phyloP scores from a whole-genome alignment of 179 eudicot genomes.

The Beta corolliflora region DNA sequence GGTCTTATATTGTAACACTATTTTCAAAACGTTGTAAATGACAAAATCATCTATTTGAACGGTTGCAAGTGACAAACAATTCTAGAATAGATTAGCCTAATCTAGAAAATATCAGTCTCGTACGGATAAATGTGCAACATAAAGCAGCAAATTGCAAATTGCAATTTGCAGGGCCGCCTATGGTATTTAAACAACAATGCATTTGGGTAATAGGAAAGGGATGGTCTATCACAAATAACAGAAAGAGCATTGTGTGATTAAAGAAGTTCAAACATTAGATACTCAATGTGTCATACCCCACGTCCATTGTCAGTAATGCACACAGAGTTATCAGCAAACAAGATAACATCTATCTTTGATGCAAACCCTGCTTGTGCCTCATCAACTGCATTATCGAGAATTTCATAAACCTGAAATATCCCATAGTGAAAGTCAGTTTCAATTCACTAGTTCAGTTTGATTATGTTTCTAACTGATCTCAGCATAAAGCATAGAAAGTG shows the following conservation, averaged over 20 bases:
- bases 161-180: neutral
- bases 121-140: constrained; percentile 1
- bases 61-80: too few relatives aligned
- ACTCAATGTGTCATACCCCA: constrained; percentile 61
- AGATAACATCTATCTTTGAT: constrained; percentile 67
- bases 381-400: constrained; percentile 86
- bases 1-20: too few relatives aligned
- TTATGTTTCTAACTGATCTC: neutral
- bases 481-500: neutral
- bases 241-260: neutral
- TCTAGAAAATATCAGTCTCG: neutral
- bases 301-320: constrained; percentile 92
- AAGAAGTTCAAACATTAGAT: neutral
- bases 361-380: constrained; percentile 99
- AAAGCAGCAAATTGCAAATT: neutral
- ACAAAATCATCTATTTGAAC: too few relatives aligned
- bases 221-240: neutral
- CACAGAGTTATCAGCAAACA: constrained; percentile 80
- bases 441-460: neutral
- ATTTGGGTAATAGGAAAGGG: neutral
- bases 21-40: too few relatives aligned
- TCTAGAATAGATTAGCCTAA: neutral
- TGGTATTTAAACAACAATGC: neutral
- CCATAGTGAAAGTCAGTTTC: constrained; percentile 1
- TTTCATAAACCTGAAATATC: constrained; percentile 80